A percentile compares a stretch with the other conserved stretches of the same genome.
phyloP scores from a whole-genome alignment of 345 rosid species.

The Boechera stricta region DNA sequence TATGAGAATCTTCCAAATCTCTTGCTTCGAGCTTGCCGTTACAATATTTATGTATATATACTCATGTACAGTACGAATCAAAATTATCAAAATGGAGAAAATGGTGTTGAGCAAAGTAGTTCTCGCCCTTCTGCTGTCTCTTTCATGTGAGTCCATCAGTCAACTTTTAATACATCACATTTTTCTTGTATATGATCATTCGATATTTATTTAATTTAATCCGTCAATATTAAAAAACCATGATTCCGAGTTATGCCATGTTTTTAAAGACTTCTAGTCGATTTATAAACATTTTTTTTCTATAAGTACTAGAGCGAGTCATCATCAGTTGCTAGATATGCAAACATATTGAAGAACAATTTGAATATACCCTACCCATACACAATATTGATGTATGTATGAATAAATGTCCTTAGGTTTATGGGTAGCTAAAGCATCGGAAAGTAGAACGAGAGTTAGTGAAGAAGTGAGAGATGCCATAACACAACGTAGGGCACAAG shows the following conservation, averaged over 20 bases:
- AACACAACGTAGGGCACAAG: not conserved
- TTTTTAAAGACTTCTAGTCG: not conserved
- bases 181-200: not conserved
- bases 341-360: not conserved
- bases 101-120: conserved; percentile 1
- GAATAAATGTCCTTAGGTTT: conserved; percentile 3
- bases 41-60: not conserved
- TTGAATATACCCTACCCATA: not conserved
- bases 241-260: not conserved
- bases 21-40: not conserved
- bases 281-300: not conserved
- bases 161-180: not conserved
- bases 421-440: conserved; percentile 8
- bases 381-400: not conserved
- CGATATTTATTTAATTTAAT: too few species aligned
- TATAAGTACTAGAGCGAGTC: too few species aligned
- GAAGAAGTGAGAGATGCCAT: not conserved
- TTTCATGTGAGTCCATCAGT: conserved; percentile 18
- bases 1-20: not conserved
- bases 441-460: not conserved
- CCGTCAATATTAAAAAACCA: not conserved
- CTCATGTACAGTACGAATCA: not conserved
- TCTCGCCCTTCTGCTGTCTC: conserved; percentile 1
- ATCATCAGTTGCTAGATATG: too few species aligned
- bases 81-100: not conserved